These are phyloP conservation scores for Saccharum hybrid DNA, from an alignment of 202 grass and related monocot genomes.

Conservation along the genomic window DNA sequence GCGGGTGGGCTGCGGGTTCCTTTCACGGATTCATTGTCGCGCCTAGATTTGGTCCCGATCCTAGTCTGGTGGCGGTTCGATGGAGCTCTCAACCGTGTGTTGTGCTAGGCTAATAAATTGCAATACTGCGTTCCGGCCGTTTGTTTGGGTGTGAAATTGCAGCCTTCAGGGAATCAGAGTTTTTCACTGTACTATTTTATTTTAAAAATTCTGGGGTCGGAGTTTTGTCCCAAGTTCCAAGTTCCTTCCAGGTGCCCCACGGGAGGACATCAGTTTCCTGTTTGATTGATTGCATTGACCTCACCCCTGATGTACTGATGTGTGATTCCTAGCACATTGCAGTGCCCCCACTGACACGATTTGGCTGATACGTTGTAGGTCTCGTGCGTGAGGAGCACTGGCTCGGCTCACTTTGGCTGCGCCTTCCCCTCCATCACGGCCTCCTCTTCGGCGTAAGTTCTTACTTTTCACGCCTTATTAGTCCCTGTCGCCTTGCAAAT, in stretches of 20 bases:
- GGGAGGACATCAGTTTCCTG: background rate
- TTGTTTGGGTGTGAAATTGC: no score
- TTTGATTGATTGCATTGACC: background rate
- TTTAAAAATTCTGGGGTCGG: background rate
- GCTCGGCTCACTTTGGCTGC: constrained; percentile 37
- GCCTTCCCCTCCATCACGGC: constrained; percentile 42
- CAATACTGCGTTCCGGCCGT: no score
- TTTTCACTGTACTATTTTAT: no score
- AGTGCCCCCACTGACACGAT: background rate
- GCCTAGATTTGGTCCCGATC: no score
- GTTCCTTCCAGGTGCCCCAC: background rate
- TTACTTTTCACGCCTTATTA: background rate
- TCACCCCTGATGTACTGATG: background rate
- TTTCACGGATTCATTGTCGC: no score
- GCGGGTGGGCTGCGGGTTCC: no score
- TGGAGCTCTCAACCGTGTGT: no score
- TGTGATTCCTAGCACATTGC: background rate
- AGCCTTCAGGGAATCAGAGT: no score
- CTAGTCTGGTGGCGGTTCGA: no score
- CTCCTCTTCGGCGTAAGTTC: constrained; percentile 58
- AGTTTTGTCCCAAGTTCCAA: background rate
- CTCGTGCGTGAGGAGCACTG: constrained; percentile 42
- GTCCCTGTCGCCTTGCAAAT: background rate
- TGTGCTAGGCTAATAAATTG: no score
- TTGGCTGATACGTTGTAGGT: constrained; percentile 43